Percentiles rank a stretch among this genome's conserved stretches.
Evolutionary conservation across 2,329 filamentous ascomycete species (phyloP).

Genomic region (Ophiostoma montium): DNA sequence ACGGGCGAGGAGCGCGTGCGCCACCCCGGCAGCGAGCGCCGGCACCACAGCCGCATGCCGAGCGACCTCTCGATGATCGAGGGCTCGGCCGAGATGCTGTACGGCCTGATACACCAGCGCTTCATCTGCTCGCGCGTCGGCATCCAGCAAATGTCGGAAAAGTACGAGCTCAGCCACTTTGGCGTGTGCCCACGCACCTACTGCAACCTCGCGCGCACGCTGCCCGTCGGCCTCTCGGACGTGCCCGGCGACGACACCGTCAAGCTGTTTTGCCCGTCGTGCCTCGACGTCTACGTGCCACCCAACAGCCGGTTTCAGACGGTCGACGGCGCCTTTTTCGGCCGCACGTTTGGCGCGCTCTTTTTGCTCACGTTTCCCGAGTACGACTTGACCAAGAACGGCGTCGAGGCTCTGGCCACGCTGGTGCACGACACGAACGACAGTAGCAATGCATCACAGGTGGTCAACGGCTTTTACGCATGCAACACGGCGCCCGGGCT

Average conservation of each 20-base stretch:
- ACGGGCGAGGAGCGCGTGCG: slow-evolving; percentile 48
- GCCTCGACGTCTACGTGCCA: slow-evolving; percentile 91
- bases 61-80: slow-evolving; percentile 93
- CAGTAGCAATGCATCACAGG: slow-evolving; percentile 10
- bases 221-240: slow-evolving; percentile 88
- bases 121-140: slow-evolving; percentile 95
- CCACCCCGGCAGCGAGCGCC: slow-evolving; percentile 43
- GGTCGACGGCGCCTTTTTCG: slow-evolving; percentile 95
- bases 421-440: slow-evolving; percentile 10
- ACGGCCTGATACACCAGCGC: slow-evolving; percentile 94
- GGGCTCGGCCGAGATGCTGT: slow-evolving; percentile 93
- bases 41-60: slow-evolving; percentile 71
- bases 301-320: slow-evolving; percentile 96
- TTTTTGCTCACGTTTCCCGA: slow-evolving; percentile 99
- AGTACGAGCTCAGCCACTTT: slow-evolving; percentile 95
- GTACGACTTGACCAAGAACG: slow-evolving; percentile 69
- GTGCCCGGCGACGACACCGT: slow-evolving; percentile 94
- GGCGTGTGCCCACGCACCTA: slow-evolving; percentile 88
- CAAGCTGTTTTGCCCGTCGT: slow-evolving; percentile 95
- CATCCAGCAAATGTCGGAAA: slow-evolving; percentile 98
- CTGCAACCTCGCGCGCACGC: slow-evolving; percentile 77
- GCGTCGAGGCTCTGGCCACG: slow-evolving; percentile 40
- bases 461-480: slow-evolving; percentile 73
- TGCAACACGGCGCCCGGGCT: slow-evolving; percentile 82
- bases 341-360: slow-evolving; percentile 88